A percentile compares a stretch with the other conserved stretches of the same genome.
Conservation (phyloP, 2,329 filamentous ascomycete species). For the Teratosphaeriaceae sp. region DNA sequence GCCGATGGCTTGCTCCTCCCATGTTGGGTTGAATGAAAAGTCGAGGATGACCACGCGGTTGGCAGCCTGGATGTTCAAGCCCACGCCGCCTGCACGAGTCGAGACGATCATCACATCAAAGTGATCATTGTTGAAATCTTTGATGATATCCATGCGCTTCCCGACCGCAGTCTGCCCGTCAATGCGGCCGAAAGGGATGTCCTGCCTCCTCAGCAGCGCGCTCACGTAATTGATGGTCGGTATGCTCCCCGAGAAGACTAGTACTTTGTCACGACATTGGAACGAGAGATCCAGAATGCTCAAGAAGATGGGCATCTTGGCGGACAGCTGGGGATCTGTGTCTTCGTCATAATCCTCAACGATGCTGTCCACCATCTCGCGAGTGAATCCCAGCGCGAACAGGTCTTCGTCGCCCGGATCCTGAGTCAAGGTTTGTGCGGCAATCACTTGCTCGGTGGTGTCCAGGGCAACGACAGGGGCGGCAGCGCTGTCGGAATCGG, state of each 20-base stretch:
- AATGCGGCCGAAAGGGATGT: conserved; percentile 49
- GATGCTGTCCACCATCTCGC: conserved; percentile 30
- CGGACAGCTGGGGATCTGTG: conserved; percentile 50
- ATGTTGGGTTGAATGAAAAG: conserved; percentile 69
- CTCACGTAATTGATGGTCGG: conserved; percentile 64
- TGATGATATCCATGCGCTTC: conserved; percentile 56
- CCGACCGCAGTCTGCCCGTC: conserved; percentile 57
- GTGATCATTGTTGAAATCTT: conserved; percentile 59
- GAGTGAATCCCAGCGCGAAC: conserved; percentile 30
- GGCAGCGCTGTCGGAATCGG: conserved; percentile 1
- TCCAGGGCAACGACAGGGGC: neutral
- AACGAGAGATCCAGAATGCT: conserved; percentile 63
- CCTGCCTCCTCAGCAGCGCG: conserved; percentile 44
- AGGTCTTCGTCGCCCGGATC: conserved; percentile 26
- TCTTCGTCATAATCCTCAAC: conserved; percentile 30
- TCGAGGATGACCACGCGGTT: conserved; percentile 86
- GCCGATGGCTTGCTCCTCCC: conserved; percentile 82
- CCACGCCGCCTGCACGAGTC: conserved; percentile 72
- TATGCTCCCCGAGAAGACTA: conserved; percentile 74
- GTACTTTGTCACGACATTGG: conserved; percentile 60
- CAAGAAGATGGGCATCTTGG: conserved; percentile 62
- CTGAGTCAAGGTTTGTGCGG: conserved; percentile 10
- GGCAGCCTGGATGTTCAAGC: conserved; percentile 75
- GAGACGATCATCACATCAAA: conserved; percentile 67
- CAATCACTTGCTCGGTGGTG: conserved; percentile 1